Evolutionary conservation across 1,284 basidiomycete species (phyloP), one percentile per base, ranked within the genome.

Genomic region (Puccinia novopanici): DNA sequence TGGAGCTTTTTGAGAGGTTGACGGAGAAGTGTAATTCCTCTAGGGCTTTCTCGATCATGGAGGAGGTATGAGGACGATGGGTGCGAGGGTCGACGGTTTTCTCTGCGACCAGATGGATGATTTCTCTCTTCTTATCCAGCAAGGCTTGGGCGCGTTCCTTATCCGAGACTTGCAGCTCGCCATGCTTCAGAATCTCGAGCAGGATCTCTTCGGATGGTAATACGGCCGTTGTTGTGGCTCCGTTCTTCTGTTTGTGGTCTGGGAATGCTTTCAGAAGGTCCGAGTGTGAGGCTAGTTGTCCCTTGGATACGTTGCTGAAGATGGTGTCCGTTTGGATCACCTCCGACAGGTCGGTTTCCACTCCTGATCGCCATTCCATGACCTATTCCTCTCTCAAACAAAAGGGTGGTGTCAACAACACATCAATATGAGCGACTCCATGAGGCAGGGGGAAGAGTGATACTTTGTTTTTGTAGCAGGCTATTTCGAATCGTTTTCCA

Each of bases 391-490:
- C 45, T 45, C 45, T 45, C 45, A 15, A 45, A 45, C 15, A 45
- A 45, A 45, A 45, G 6, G 6, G 8, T 45, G 45, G 8, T 45
- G 45, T 45, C 8, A 45, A 45, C 8, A 8, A 45, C 8, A 15
- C 15, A 45, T 45, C n/a, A n/a, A n/a, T n/a, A n/a, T n/a, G n/a
- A n/a, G n/a, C n/a, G n/a, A n/a, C n/a, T n/a, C n/a, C n/a, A n/a
- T n/a, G n/a, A n/a, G n/a, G n/a, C n/a, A n/a, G 37, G 15, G 65
- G 40, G 12, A 27, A 10, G 10, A 4, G 22, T 88, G 91, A 92
- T 27, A 98, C 96, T 87, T 98, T 98, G 88, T 99, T 99, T 89
- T 98, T 98, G 88, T 98, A 98, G 87, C 95, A 98, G 68, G 96
- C 96, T 83, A 99, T 93, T 93, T 99, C 97, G 86, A 98, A 99